phyloP scores from a whole-genome alignment of 1,139 yeast species.

The Zygoascus hellenicus region DNA sequence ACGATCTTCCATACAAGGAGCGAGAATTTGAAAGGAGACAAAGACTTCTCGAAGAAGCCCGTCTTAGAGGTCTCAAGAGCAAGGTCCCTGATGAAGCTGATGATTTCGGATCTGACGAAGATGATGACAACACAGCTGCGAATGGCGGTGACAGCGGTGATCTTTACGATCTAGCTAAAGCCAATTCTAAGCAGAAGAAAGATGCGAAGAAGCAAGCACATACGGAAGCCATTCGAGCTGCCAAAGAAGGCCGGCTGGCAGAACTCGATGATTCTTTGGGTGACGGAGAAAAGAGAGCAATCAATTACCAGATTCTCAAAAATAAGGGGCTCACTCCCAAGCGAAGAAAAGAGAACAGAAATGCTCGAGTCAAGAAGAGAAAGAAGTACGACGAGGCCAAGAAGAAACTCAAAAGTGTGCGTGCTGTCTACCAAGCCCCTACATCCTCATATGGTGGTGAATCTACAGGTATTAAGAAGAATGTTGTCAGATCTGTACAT shows the following conservation, averaged over 20 bases:
- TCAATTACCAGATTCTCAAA: constrained; percentile 87
- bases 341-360: constrained; percentile 89
- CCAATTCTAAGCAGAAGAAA: constrained; percentile 45
- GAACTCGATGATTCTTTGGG: constrained; percentile 61
- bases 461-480: constrained; percentile 95
- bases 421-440: constrained; percentile 78
- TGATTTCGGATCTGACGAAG: constrained; percentile 39
- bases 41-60: constrained; percentile 79
- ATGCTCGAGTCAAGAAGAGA: constrained; percentile 97
- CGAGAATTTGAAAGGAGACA: constrained; percentile 85
- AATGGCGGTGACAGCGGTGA: constrained; percentile 37
- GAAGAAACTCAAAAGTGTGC: constrained; percentile 85
- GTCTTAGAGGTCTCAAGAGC: constrained; percentile 68
- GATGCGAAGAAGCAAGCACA: constrained; percentile 60
- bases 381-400: constrained; percentile 92
- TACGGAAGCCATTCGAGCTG: constrained; percentile 66
- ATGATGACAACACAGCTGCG: constrained; percentile 17
- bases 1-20: constrained; percentile 89
- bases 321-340: constrained; percentile 93
- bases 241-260: constrained; percentile 75
- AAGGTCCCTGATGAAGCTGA: constrained; percentile 49
- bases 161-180: constrained; percentile 49
- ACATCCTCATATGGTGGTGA: constrained; percentile 90
- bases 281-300: constrained; percentile 86
- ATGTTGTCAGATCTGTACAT: constrained; percentile 77